Evolutionary conservation across 352 stramenopile species (phyloP), one percentile per base, ranked within the genome.

Genomic region (Achlya hypogyna): DNA sequence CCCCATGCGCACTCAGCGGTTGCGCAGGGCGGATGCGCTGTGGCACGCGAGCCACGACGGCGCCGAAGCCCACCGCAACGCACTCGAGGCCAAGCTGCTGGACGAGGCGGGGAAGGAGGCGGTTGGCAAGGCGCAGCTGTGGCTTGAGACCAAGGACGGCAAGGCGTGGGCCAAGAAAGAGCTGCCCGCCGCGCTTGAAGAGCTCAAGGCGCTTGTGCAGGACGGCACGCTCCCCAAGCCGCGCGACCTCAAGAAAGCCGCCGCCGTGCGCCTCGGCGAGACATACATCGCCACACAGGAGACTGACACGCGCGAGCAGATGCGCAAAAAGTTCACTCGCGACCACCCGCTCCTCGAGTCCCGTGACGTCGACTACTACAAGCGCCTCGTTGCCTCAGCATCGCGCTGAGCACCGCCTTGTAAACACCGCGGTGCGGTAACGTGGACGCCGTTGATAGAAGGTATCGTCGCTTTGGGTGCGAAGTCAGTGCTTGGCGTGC

Each of bases 101-200:
- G 56, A 54, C 0, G 43, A 53, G 3, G 69, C 69, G 8, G 66
- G 23, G 0, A 54, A 81, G 3, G 49, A 54, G 5, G 76, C 76
- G 0, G 34, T 56, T 0, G 32, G 63, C 9, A 49, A 54, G 5
- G 78, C 78, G 23, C 65, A 74, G 9, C 60, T 83, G n/a, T 89
- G 79, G 81, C 71, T 91, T 5, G 75, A 84, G 20, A 76, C 75
- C 3, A 89, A 87, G 49, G 79, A 89, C 0, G 83, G 78, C 49
- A 85, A 87, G 53, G 63, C 53, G 29, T 88, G 76, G 43, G 25
- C 86, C 9, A 89, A 88, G 72, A 80, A 83, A 53, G 76, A 87
- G 25, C 65, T 76, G 5, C 53, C 64, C 2, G 59, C 69, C 3
- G 77, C 74, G 5, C 79, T 70, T 0, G 76, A 77, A 8, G 74